Conservation (phyloP, 805 yeast genomes). For the Teunomyces gatunensis region DNA sequence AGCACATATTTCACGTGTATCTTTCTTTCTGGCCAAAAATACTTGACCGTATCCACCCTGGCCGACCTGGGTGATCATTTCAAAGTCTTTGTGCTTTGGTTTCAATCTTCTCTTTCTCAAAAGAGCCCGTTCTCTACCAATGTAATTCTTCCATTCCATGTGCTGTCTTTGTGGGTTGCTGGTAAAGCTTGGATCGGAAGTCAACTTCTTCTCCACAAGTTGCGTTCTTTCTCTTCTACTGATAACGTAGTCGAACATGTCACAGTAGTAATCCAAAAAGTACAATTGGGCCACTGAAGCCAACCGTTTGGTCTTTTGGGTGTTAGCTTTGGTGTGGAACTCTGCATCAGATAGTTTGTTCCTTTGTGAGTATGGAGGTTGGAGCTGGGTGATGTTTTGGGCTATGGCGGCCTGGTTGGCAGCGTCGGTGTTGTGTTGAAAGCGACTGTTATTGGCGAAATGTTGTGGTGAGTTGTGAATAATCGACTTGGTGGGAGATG, state of each 20-base stretch:
- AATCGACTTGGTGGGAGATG: constrained; percentile 36
- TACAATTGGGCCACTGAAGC: constrained; percentile 92
- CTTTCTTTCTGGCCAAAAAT: constrained; percentile 90
- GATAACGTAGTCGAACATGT: constrained; percentile 88
- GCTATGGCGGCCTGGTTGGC: constrained; percentile 13
- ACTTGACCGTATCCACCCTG: constrained; percentile 99
- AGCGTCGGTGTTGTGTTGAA: constrained; percentile 10
- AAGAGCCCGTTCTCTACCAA: constrained; percentile 78
- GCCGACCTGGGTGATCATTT: constrained; percentile 96
- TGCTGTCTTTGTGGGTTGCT: constrained; percentile 33
- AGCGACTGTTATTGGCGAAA: constrained; percentile 8
- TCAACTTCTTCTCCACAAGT: constrained; percentile 61
- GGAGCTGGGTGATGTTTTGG: constrained; percentile 33
- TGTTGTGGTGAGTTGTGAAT: constrained; percentile 29
- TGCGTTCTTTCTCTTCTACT: constrained; percentile 79
- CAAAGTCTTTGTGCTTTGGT: constrained; percentile 93
- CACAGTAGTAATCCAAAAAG: constrained; percentile 93
- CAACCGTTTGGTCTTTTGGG: constrained; percentile 76
- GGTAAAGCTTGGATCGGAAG: constrained; percentile 45
- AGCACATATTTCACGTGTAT: constrained; percentile 94
- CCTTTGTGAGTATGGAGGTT: constrained; percentile 19
- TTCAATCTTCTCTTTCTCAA: constrained; percentile 86
- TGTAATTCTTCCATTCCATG: constrained; percentile 68
- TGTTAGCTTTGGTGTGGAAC: constrained; percentile 57
- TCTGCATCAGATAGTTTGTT: constrained; percentile 36